phyloP scores from a whole-genome alignment of 1,284 basidiomycete genomes.

The Cutaneotrichosporon arboriforme region DNA sequence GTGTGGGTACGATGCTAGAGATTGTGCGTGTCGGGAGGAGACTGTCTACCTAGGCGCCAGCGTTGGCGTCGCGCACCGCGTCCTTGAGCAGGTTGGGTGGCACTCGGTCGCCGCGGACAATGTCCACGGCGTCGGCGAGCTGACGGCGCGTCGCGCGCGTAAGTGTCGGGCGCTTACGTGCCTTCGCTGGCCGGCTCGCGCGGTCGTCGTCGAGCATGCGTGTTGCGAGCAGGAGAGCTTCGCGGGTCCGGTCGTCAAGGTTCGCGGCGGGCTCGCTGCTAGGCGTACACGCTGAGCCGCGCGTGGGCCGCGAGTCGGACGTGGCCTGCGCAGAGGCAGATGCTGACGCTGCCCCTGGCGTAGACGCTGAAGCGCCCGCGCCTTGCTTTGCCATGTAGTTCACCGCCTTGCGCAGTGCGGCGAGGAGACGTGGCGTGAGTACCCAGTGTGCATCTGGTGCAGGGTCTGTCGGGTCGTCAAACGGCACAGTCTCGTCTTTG shows the following conservation, averaged over 20 bases:
- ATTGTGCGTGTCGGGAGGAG: no score
- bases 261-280: no score
- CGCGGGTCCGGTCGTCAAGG: not conserved
- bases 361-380: no score
- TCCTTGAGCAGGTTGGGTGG: not conserved
- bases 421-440: constrained; percentile 7
- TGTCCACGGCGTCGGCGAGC: not conserved
- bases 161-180: not conserved
- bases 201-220: constrained; percentile 14
- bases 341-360: no score
- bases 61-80: not conserved
- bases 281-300: no score
- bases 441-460: not conserved
- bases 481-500: not conserved
- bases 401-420: constrained; percentile 3
- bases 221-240: constrained; percentile 5
- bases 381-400: constrained; percentile 11
- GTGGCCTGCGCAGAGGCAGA: no score
- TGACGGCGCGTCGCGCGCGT: not conserved
- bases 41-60: no score
- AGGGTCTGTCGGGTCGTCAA: not conserved
- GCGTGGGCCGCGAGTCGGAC: no score
- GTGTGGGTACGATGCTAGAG: no score
- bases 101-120: not conserved
- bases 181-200: not conserved